phyloP scores from a whole-genome alignment of 768 basidiomycete genomes.

The Amanita brunnescens region DNA sequence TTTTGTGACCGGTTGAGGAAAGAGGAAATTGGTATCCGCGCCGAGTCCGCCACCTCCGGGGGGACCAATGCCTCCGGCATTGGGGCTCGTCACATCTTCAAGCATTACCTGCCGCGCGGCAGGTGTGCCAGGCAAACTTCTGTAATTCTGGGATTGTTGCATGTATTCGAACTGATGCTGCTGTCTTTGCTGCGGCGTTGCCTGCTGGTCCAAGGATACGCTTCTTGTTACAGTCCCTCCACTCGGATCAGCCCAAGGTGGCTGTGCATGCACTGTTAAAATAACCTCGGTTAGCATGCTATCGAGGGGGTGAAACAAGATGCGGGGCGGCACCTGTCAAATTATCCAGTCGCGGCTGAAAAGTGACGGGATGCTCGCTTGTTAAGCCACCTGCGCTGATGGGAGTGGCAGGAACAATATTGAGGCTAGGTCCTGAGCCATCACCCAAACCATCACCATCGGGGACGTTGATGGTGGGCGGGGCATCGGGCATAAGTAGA shows the following conservation, averaged over 20 bases:
- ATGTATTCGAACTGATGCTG: background rate
- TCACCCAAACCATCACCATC: slow-evolving; percentile 40
- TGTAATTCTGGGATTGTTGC: background rate
- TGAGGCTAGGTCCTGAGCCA: slow-evolving; percentile 41
- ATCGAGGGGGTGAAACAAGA: slow-evolving; percentile 31
- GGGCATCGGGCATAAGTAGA: slow-evolving; percentile 43
- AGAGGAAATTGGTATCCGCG: slow-evolving; percentile 10
- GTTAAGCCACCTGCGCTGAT: slow-evolving; percentile 52
- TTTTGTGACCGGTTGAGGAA: slow-evolving; percentile 23
- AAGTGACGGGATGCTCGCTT: slow-evolving; percentile 34
- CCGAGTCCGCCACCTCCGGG: background rate
- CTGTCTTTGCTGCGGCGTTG: background rate
- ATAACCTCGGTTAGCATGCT: background rate
- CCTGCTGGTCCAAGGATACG: background rate
- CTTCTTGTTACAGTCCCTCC: background rate
- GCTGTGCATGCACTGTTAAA: slow-evolving; percentile 4
- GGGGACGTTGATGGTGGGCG: slow-evolving; percentile 52
- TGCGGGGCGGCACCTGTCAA: slow-evolving; percentile 33
- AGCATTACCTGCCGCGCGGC: background rate
- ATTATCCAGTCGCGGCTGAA: slow-evolving; percentile 34
- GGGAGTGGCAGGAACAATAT: slow-evolving; percentile 80
- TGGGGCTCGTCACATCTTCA: background rate
- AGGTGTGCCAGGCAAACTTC: slow-evolving; percentile 5
- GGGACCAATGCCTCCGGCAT: background rate
- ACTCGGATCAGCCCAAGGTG: slow-evolving; percentile 6